Conservation (phyloP, 352 stramenopile species). For the Globisporangium okanoganense region DNA sequence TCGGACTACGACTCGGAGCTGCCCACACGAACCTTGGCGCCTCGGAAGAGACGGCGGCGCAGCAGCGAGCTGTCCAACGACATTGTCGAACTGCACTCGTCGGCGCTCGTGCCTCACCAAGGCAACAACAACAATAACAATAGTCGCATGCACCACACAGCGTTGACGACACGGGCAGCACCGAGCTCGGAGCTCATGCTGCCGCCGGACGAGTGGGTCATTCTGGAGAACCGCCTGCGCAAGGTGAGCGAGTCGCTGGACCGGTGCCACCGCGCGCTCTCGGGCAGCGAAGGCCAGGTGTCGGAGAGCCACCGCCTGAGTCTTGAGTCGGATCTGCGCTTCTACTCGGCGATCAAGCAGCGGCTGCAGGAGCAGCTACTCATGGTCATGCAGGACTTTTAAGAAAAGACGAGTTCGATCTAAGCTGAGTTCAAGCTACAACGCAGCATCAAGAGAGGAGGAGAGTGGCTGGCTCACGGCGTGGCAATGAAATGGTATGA, state of each 20-base stretch:
- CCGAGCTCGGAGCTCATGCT: slow-evolving; percentile 33
- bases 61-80: slow-evolving; percentile 20
- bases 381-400: slow-evolving; percentile 57
- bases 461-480: too few relatives aligned
- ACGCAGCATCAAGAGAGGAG: too few relatives aligned
- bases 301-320: slow-evolving; percentile 54
- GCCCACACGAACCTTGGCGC: slow-evolving; percentile 1
- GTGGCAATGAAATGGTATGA: too few relatives aligned
- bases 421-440: too few relatives aligned
- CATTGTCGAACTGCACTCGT: slow-evolving; percentile 39
- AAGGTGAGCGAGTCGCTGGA: slow-evolving; percentile 73
- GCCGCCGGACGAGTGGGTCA: slow-evolving; percentile 62
- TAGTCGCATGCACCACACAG: slow-evolving; percentile 32
- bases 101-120: slow-evolving; percentile 38
- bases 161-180: slow-evolving; percentile 33
- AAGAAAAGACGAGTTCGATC: background rate
- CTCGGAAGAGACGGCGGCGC: slow-evolving; percentile 34
- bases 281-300: slow-evolving; percentile 38
- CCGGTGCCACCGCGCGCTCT: slow-evolving; percentile 48
- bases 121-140: slow-evolving; percentile 19
- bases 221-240: slow-evolving; percentile 52
- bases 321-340: slow-evolving; percentile 57
- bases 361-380: slow-evolving; percentile 66
- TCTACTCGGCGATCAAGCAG: slow-evolving; percentile 75
- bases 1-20: slow-evolving; percentile 30